Percentiles rank a stretch among this genome's conserved stretches.
Conservation (phyloP, 2,329 filamentous ascomycete species). For the Erysiphe neolycopersici region DNA sequence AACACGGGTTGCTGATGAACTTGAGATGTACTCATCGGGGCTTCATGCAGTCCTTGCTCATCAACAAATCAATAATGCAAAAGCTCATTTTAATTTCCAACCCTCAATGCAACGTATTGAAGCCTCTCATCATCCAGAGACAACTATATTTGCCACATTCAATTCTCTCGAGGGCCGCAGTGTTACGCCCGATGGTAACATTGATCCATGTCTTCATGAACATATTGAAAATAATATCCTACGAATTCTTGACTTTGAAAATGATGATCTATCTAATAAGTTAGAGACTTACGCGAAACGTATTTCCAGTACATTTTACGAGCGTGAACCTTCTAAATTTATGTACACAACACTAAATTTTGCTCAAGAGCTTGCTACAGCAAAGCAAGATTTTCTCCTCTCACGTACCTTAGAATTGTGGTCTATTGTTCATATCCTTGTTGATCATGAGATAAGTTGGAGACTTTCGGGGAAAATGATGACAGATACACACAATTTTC, state of each 20-base stretch:
- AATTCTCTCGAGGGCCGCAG: constrained; percentile 9
- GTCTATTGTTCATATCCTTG: constrained; percentile 32
- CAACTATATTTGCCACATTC: constrained; percentile 13
- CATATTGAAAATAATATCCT: constrained; percentile 11
- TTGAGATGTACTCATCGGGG: constrained; percentile 35
- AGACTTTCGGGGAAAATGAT: constrained; percentile 11
- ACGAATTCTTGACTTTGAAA: constrained; percentile 33
- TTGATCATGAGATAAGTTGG: constrained; percentile 37
- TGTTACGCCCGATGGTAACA: constrained; percentile 12
- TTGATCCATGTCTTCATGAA: constrained; percentile 12
- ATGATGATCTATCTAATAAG: constrained; percentile 30
- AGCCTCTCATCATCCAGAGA: constrained; percentile 30
- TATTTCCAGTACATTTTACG: constrained; percentile 28
- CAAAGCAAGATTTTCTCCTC: constrained; percentile 26
- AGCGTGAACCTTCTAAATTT: constrained; percentile 31
- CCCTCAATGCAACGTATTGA: constrained; percentile 21
- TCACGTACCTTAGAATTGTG: constrained; percentile 33
- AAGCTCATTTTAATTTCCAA: constrained; percentile 22
- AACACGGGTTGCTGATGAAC: constrained; percentile 31
- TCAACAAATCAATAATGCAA: constrained; percentile 28
- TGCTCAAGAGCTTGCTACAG: constrained; percentile 18
- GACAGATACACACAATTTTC: constrained; percentile 3
- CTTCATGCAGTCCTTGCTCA: constrained; percentile 35
- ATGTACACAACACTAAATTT: constrained; percentile 30
- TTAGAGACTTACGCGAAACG: constrained; percentile 33